These are phyloP conservation scores for Garcia nutans DNA, from an alignment of 345 rosid species.

Conservation along the genomic window DNA sequence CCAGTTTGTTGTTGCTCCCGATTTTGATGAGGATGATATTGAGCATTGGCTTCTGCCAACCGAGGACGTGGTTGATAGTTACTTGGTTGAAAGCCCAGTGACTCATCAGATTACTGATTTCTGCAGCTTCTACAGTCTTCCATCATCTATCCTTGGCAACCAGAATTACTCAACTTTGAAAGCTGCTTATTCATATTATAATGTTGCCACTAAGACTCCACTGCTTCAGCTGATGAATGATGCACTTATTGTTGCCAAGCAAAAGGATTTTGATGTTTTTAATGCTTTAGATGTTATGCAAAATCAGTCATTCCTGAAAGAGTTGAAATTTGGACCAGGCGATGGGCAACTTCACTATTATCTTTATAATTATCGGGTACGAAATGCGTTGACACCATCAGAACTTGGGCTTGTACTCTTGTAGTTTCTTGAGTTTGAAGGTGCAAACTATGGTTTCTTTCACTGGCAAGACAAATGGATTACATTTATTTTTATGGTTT, in stretches of 20 bases:
- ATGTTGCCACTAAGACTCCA: conserved; percentile 76
- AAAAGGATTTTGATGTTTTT: conserved; percentile 83
- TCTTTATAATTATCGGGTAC: conserved; percentile 73
- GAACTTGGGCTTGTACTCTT: conserved; percentile 90
- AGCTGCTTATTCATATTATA: conserved; percentile 95
- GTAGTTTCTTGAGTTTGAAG: conserved; percentile 30
- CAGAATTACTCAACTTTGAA: conserved; percentile 66
- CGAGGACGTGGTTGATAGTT: conserved; percentile 77
- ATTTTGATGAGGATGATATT: conserved; percentile 79
- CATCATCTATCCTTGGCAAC: conserved; percentile 89
- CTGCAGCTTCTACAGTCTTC: conserved; percentile 96
- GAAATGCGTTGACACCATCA: conserved; percentile 54
- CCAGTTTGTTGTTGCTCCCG: conserved; percentile 80
- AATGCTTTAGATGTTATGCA: conserved; percentile 91
- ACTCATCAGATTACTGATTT: conserved; percentile 83
- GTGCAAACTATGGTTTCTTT: conserved; percentile 10
- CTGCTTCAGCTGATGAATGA: conserved; percentile 92
- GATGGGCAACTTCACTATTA: conserved; percentile 95
- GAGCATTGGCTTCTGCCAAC: conserved; percentile 94
- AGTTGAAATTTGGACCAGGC: conserved; percentile 89
- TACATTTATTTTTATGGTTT: not conserved
- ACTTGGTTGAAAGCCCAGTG: conserved; percentile 79
- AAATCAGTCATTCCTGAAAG: conserved; percentile 87
- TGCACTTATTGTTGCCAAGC: conserved; percentile 72
- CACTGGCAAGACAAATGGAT: conserved; percentile 10